Conservation (phyloP, 2,329 filamentous ascomycete species). For the Diaporthe destruens region DNA sequence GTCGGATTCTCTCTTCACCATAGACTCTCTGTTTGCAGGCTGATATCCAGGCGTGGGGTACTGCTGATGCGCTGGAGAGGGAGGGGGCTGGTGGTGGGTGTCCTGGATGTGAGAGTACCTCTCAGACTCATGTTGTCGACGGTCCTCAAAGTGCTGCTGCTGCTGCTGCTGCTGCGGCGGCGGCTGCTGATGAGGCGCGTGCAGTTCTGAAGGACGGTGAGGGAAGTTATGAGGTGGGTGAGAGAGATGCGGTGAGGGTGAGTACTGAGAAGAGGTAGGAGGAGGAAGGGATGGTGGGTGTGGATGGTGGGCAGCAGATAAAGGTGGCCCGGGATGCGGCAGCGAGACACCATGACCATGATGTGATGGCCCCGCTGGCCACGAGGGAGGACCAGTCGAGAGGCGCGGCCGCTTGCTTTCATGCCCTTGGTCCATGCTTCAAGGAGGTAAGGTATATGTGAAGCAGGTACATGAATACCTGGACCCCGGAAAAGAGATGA, state of each 20-base stretch:
- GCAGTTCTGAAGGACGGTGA: constrained; percentile 54
- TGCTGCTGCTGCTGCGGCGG: constrained; percentile 41
- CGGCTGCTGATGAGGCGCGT: constrained; percentile 47
- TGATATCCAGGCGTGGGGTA: constrained; percentile 54
- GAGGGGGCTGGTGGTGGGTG: constrained; percentile 56
- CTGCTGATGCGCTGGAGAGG: constrained; percentile 49
- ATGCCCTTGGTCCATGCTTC: constrained; percentile 71
- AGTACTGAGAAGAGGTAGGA: constrained; percentile 53
- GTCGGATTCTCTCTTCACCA: constrained; percentile 68
- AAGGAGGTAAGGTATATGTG: constrained; percentile 55
- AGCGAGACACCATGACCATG: constrained; percentile 61
- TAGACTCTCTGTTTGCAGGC: constrained; percentile 59
- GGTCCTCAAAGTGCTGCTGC: constrained; percentile 45
- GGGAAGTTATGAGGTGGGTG: constrained; percentile 53
- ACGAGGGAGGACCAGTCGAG: constrained; percentile 56
- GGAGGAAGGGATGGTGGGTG: constrained; percentile 52
- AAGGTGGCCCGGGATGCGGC: constrained; percentile 58
- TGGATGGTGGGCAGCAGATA: constrained; percentile 50
- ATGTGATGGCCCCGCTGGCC: constrained; percentile 62
- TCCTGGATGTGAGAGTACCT: constrained; percentile 68
- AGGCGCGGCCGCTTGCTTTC: constrained; percentile 72
- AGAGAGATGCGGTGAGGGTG: constrained; percentile 39
- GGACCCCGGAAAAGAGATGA: constrained; percentile 40
- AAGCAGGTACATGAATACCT: constrained; percentile 51
- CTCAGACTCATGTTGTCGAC: constrained; percentile 60